A percentile compares a stretch with the other conserved stretches of the same genome.
These are phyloP conservation scores for Sporisorium exsertum DNA, from an alignment of 1,284 basidiomycete species.

Conservation along the genomic window DNA sequence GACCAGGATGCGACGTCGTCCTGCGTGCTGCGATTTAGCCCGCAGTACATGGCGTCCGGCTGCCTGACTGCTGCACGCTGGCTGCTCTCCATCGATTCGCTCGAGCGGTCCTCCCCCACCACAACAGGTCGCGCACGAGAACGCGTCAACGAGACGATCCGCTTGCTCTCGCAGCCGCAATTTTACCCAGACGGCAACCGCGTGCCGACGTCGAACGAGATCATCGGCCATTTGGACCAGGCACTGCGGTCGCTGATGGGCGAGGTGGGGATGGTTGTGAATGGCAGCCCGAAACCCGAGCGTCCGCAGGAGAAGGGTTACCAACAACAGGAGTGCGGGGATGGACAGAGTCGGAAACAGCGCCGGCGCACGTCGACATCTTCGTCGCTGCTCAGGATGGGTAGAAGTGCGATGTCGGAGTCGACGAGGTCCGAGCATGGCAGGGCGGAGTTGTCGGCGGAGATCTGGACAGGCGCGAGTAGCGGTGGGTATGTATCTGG, in stretches of 20 bases:
- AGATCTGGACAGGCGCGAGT: no score
- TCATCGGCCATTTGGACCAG: constrained; percentile 30
- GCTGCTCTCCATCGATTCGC: constrained; percentile 10
- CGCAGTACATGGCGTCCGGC: constrained; percentile 32
- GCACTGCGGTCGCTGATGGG: constrained; percentile 31
- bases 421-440: no score
- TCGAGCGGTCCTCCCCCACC: not conserved
- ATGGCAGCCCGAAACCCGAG: no score
- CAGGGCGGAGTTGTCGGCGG: no score
- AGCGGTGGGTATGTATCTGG: not conserved
- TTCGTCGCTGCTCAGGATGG: not conserved
- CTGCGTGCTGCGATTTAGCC: constrained; percentile 31
- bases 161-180: constrained; percentile 27
- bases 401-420: no score
- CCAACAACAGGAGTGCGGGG: not conserved
- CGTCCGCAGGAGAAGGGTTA: no score
- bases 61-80: constrained; percentile 28
- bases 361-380: constrained; percentile 14
- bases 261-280: constrained; percentile 24
- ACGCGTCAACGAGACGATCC: constrained; percentile 18
- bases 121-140: constrained; percentile 11
- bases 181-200: constrained; percentile 44
- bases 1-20: constrained; percentile 23
- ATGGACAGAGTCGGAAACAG: constrained; percentile 8
- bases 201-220: constrained; percentile 16